Evolutionary conservation across 78 protist species (phyloP).

Genomic region (Dictyostelium capitatum): DNA sequence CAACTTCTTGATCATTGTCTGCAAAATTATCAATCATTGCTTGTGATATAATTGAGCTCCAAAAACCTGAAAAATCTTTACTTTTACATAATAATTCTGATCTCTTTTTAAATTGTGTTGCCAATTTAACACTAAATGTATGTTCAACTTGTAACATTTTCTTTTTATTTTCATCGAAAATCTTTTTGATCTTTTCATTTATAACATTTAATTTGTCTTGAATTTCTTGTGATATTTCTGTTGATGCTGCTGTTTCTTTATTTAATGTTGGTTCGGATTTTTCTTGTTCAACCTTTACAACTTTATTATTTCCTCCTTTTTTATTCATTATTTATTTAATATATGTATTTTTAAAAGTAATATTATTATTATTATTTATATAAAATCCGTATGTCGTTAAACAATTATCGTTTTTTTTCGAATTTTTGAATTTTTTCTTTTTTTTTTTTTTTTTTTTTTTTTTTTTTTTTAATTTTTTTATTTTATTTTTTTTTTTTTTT

Average conservation of each 20-base stretch:
- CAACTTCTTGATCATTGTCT: background rate
- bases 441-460: too few relatives aligned
- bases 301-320: background rate
- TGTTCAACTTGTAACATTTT: slow-evolving; percentile 2
- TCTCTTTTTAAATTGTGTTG: slow-evolving; percentile 38
- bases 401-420: too few relatives aligned
- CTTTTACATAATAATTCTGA: background rate
- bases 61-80: slow-evolving; percentile 35
- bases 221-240: background rate
- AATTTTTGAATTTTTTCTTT: too few relatives aligned
- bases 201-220: slow-evolving; percentile 10
- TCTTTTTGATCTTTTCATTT: background rate
- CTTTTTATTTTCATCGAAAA: slow-evolving; percentile 6
- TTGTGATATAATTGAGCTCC: background rate
- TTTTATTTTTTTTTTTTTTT: too few relatives aligned
- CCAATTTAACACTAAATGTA: background rate
- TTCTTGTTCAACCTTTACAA: background rate
- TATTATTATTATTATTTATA: too few relatives aligned
- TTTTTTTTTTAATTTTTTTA: too few relatives aligned
- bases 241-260: background rate
- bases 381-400: too few relatives aligned
- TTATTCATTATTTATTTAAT: background rate
- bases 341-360: background rate
- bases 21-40: slow-evolving; percentile 21
- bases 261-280: background rate